These are phyloP conservation scores for Ensete ventricosum DNA, from an alignment of 176 grass and related monocot genomes.

Conservation along the genomic window DNA sequence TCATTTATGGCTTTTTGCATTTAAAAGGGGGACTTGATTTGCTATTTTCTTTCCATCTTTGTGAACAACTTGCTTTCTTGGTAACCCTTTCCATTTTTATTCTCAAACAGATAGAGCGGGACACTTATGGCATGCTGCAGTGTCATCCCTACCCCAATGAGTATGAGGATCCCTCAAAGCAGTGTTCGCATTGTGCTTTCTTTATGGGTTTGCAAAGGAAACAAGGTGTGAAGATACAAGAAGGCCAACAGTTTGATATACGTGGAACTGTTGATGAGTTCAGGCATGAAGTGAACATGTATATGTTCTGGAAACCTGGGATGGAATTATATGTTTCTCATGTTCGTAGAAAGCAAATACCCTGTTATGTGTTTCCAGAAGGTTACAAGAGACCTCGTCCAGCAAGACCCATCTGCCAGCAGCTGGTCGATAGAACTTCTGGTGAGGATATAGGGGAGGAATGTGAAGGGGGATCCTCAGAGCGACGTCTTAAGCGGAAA, in stretches of 20 bases:
- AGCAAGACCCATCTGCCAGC: constrained; percentile 28
- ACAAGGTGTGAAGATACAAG: constrained; percentile 77
- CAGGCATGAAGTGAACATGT: constrained; percentile 62
- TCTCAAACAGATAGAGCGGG: constrained; percentile 73
- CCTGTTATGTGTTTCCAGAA: constrained; percentile 77
- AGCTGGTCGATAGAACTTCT: constrained; percentile 33
- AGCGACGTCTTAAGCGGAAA: constrained; percentile 12
- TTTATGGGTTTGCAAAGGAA: constrained; percentile 96
- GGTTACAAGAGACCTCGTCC: constrained; percentile 63
- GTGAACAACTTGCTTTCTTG: not conserved
- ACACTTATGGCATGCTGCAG: constrained; percentile 80
- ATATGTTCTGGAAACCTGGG: constrained; percentile 82
- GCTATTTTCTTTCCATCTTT: not conserved
- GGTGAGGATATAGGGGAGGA: constrained; percentile 23
- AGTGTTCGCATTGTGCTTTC: constrained; percentile 83
- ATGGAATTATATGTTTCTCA: constrained; percentile 97
- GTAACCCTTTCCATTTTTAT: not conserved
- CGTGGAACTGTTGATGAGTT: constrained; percentile 95
- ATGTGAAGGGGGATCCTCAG: constrained; percentile 4
- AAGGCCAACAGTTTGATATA: constrained; percentile 98
- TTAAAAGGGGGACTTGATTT: too few species aligned
- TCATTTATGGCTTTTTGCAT: not conserved
- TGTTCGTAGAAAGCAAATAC: constrained; percentile 83
- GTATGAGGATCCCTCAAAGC: constrained; percentile 58
- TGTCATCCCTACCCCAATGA: constrained; percentile 96